Base-by-base conservation (phyloP, 2,329 filamentous ascomycete genomes). In the Exophiala xenobiotica region DNA sequence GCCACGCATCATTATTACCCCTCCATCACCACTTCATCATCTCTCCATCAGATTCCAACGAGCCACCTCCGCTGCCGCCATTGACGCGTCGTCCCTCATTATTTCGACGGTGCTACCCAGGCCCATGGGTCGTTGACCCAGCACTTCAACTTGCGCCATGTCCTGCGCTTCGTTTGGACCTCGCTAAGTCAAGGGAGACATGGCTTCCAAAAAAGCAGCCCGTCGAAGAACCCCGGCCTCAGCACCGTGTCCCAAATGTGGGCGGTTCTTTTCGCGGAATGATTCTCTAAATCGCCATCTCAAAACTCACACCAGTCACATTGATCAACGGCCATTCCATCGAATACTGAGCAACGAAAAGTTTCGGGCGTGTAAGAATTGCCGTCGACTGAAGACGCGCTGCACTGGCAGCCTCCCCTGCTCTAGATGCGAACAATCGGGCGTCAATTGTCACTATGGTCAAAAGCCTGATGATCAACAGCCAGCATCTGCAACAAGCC, bases 271-370 rank as follows among this genome's bases (percentile, higher is more conserved):
- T 27, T 50, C 53, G 3, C 49, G 56, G 6, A 59, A 57, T 26
- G 56, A 59, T 41, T 54, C 49, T 37, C 43, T 59, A 31, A 56
- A 33, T 37, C 50, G 56, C 14, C 56, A 59, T 48, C 20, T 59
- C 9, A 59, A 59, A 33, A 56, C 51, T 9, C 56, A 59, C 16
- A 14, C 33, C 16, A 51, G 27, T 9, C 48, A 55, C 40, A 24
- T 45, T 2, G 51, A 56, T 14, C 47, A 56, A 33, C 49, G 56
- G 3, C 56, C 53, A 1, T 54, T 56, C 20, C 56, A 59, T 29
- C 56, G 56, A 7, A 59, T 35, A 12, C 31, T 59, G 38, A 56
- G 56, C 43, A 40, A 52, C 23, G 53, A 59, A 18, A 59, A 59
- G 24, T 59, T 59, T 26, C 46, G 53, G 12, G 56, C 56, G 20